phyloP scores from a whole-genome alignment of 768 basidiomycete species.

The Pseudohyphozyma bogoriensis region DNA sequence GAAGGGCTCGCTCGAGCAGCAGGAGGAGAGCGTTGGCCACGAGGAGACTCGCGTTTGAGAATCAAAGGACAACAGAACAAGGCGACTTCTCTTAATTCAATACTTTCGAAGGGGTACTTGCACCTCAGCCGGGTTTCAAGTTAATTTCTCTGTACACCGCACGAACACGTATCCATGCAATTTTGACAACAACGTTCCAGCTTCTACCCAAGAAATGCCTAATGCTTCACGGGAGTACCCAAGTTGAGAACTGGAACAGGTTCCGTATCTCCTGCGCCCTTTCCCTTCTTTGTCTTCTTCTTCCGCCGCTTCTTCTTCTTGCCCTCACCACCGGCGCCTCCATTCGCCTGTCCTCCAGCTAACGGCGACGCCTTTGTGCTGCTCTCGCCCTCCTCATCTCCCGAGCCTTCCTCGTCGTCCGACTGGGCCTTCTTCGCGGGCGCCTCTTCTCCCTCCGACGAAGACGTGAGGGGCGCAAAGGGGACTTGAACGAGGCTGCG shows the following conservation, averaged over 20 bases:
- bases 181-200: no score
- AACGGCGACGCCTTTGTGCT: conserved; percentile 36
- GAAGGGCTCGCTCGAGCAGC: no score
- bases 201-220: no score
- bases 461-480: background rate
- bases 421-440: background rate
- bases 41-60: no score
- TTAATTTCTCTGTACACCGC: no score
- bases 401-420: conserved; percentile 57
- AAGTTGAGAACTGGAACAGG: background rate
- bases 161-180: no score
- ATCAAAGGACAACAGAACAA: no score
- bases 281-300: conserved; percentile 19
- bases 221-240: no score
- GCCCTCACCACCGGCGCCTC: conserved; percentile 45
- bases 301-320: conserved; percentile 29
- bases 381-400: conserved; percentile 30
- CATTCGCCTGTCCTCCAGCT: conserved; percentile 45
- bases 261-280: conserved; percentile 22
- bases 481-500: background rate
- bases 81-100: no score
- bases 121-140: no score
- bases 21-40: no score
- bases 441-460: background rate
- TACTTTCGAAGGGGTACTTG: no score